Percentiles rank a stretch among this genome's conserved stretches.
These are phyloP conservation scores for Wickerhamomyces rabaulensis DNA, from an alignment of 805 yeast genomes.

Conservation along the genomic window DNA sequence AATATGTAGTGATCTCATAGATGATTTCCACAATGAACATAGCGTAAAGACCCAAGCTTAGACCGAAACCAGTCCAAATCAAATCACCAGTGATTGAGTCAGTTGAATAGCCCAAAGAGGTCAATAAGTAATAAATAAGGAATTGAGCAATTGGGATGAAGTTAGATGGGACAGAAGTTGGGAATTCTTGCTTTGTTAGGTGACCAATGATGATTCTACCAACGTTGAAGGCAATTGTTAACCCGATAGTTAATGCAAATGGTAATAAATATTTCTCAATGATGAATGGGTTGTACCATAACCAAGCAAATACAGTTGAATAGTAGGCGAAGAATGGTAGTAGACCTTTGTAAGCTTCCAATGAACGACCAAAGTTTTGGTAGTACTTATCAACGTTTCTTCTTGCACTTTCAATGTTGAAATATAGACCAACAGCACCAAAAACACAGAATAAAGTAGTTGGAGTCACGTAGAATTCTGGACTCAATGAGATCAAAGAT, in stretches of 20 bases:
- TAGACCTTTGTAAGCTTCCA: constrained; percentile 47
- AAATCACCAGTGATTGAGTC: constrained; percentile 43
- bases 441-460: constrained; percentile 40
- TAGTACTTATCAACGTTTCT: constrained; percentile 50
- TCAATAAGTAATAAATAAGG: constrained; percentile 21
- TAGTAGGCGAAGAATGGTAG: constrained; percentile 52
- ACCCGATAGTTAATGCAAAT: constrained; percentile 63
- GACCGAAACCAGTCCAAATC: constrained; percentile 61
- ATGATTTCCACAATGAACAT: constrained; percentile 74
- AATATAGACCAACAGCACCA: constrained; percentile 51
- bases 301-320: constrained; percentile 24
- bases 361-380: constrained; percentile 22
- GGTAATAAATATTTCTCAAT: constrained; percentile 40
- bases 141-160: constrained; percentile 55
- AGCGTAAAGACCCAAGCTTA: constrained; percentile 62
- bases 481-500: constrained; percentile 9
- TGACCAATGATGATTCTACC: constrained; percentile 89
- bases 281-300: constrained; percentile 50
- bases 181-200: constrained; percentile 74
- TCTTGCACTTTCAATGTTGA: constrained; percentile 66
- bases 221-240: constrained; percentile 77
- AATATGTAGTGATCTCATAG: constrained; percentile 68
- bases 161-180: constrained; percentile 65
- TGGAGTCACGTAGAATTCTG: constrained; percentile 30
- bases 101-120: constrained; percentile 27